These are phyloP conservation scores for Paraphaeosphaeria minitans DNA, from an alignment of 2,329 filamentous ascomycete species.

Conservation along the genomic window DNA sequence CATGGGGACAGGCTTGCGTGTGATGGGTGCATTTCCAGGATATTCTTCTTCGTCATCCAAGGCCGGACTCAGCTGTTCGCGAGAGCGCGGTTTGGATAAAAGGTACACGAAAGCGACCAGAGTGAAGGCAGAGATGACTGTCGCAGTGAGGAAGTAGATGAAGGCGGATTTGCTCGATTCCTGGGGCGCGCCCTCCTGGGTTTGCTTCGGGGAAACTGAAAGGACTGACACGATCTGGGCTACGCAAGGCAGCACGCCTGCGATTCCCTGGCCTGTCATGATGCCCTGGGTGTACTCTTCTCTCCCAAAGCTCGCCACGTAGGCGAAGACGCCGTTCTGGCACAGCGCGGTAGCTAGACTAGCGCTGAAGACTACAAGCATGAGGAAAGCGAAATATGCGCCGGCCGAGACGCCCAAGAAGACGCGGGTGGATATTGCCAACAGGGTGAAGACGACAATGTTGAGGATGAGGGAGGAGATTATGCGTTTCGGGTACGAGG, in stretches of 20 bases:
- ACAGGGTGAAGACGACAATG: conserved; percentile 73
- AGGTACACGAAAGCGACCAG: conserved; percentile 78
- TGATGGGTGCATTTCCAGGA: conserved; percentile 20
- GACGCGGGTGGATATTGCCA: conserved; percentile 78
- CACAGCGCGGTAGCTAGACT: conserved; percentile 82
- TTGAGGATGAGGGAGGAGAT: conserved; percentile 77
- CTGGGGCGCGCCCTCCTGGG: conserved; percentile 39
- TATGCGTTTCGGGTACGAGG: conserved; percentile 89
- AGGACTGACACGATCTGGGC: conserved; percentile 87
- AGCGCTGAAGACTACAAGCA: conserved; percentile 79
- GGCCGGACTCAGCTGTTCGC: conserved; percentile 28
- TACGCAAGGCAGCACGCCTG: conserved; percentile 85
- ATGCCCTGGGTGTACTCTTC: conserved; percentile 93
- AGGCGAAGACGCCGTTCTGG: conserved; percentile 94
- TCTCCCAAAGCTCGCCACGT: conserved; percentile 81
- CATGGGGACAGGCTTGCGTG: conserved; percentile 62
- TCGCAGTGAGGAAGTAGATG: conserved; percentile 88
- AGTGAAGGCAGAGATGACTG: conserved; percentile 71
- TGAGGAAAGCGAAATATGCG: conserved; percentile 79
- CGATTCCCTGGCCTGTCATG: conserved; percentile 92
- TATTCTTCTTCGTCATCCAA: conserved; percentile 30
- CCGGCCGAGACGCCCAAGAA: conserved; percentile 66
- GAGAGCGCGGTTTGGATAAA: conserved; percentile 57
- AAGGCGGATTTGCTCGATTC: conserved; percentile 74
- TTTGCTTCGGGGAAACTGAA: conserved; percentile 57